Base-by-base conservation (phyloP, 2,329 filamentous ascomycete genomes). In the Coniochaeta pulveracea region DNA sequence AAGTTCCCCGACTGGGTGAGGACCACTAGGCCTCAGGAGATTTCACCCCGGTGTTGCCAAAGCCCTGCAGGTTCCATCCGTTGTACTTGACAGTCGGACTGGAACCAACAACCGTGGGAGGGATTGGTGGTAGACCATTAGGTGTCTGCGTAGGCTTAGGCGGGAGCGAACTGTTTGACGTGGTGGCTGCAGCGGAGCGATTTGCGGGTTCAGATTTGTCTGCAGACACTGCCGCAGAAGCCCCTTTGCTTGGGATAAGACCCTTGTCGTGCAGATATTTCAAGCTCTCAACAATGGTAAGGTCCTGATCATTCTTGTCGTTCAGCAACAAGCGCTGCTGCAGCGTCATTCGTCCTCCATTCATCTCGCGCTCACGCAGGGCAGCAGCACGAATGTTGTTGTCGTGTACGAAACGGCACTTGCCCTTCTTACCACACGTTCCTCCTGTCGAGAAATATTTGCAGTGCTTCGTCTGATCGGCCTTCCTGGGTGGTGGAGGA, bases 391-490 rank as follows among this genome's bases (percentile, higher is more conserved):
- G 66, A 37, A 76, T 69, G 40, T 69, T 67, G 12, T 68, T 65
- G 49, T 80, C 76, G 52, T 80, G 76, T 42, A 78, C 72, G 57
- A 80, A 80, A 57, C 76, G 76, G 62, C 76, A 80, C 73, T 80
- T 80, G 72, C 73, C 72, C 68, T 78, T 78, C 66, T 80, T 80
- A 34, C 75, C 76, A 56, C 76, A 80, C 37, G 64, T 76, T 39
- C 76, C 76, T 43, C 76, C 76, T 34, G 75, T 80, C 24, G 75
- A 76, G 50, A 71, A 80, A 54, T 80, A 80, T 56, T 80, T 80
- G 69, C 76, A 80, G 47, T 79, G 75, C 42, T 70, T 73, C 33
- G 70, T 66, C 26, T 76, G 65, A 46, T 79, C 74, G 32, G 74
- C 73, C 49, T 69, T 65, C 52, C 69, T 63, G 40, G 66, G 52